phyloP scores from a whole-genome alignment of 2,329 filamentous ascomycete genomes.

The Aspergillus eucalypticola region DNA sequence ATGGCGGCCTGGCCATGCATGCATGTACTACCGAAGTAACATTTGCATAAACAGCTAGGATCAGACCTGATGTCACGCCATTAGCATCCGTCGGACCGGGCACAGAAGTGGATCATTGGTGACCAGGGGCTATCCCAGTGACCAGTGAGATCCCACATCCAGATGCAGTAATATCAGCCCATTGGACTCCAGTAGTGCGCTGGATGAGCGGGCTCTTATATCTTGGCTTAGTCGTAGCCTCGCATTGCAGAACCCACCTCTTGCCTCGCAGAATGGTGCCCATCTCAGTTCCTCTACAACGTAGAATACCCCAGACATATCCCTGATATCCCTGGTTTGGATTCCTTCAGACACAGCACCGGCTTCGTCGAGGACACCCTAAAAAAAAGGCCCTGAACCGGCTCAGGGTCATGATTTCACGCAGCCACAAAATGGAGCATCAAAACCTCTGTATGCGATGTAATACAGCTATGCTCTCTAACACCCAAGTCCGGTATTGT shows the following conservation, averaged over 20 bases:
- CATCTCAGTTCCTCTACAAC: neutral
- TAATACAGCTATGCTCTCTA: neutral
- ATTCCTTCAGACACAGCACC: neutral
- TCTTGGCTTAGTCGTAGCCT: neutral
- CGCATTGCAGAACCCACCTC: neutral
- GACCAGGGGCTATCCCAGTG: neutral
- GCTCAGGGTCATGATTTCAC: neutral
- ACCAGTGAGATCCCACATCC: neutral
- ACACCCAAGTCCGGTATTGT: constrained; percentile 11
- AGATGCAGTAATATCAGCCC: neutral
- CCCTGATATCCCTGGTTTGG: neutral
- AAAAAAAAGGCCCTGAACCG: neutral
- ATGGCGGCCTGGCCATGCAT: neutral
- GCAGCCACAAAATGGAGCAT: neutral
- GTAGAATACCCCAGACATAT: neutral
- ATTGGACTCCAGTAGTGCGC: neutral
- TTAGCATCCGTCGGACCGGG: neutral
- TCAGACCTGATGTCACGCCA: neutral
- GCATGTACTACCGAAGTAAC: too few species aligned
- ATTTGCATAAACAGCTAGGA: neutral
- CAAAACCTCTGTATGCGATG: neutral
- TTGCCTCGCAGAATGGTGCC: neutral
- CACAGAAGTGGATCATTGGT: neutral
- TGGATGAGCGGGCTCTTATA: neutral
- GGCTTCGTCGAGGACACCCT: neutral